phyloP scores from a whole-genome alignment of 208 protist species.

The Porcisia deanei region DNA sequence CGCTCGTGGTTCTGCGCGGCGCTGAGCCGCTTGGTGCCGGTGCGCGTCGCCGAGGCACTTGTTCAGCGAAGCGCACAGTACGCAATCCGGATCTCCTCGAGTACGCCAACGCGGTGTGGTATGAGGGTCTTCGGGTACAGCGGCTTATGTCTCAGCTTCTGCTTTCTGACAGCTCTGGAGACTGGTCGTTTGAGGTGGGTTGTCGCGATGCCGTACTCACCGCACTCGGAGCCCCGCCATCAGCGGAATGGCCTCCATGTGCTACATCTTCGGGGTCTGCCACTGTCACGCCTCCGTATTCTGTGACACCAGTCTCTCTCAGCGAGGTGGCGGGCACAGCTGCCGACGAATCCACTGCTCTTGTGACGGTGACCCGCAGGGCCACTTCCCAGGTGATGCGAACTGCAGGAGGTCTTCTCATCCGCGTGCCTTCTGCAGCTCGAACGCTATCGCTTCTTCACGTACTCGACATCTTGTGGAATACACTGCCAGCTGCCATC shows the following conservation, averaged over 20 bases:
- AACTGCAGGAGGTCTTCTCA: background rate
- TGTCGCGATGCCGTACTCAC: slow-evolving; percentile 9
- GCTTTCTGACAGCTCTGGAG: slow-evolving; percentile 11
- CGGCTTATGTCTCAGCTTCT: slow-evolving; percentile 58
- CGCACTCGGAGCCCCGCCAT: slow-evolving; percentile 8
- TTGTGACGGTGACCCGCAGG: background rate
- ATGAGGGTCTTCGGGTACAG: slow-evolving; percentile 69
- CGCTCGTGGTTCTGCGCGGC: slow-evolving; percentile 21
- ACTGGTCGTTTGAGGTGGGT: slow-evolving; percentile 10
- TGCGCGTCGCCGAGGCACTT: background rate
- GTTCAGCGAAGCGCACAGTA: slow-evolving; percentile 2
- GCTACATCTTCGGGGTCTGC: background rate
- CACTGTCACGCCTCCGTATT: background rate
- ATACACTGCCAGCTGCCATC: slow-evolving; percentile 13
- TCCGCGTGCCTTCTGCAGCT: slow-evolving; percentile 26
- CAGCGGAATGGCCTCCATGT: slow-evolving; percentile 4
- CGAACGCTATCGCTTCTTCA: slow-evolving; percentile 44
- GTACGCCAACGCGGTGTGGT: slow-evolving; percentile 40
- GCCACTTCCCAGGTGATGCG: background rate
- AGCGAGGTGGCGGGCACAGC: background rate
- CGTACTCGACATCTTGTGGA: slow-evolving; percentile 59
- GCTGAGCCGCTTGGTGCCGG: background rate
- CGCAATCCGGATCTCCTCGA: slow-evolving; percentile 21
- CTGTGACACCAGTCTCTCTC: background rate
- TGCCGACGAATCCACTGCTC: background rate